phyloP scores from a whole-genome alignment of 305 asterid genomes.

The Fraxinus xanthoxyloides region DNA sequence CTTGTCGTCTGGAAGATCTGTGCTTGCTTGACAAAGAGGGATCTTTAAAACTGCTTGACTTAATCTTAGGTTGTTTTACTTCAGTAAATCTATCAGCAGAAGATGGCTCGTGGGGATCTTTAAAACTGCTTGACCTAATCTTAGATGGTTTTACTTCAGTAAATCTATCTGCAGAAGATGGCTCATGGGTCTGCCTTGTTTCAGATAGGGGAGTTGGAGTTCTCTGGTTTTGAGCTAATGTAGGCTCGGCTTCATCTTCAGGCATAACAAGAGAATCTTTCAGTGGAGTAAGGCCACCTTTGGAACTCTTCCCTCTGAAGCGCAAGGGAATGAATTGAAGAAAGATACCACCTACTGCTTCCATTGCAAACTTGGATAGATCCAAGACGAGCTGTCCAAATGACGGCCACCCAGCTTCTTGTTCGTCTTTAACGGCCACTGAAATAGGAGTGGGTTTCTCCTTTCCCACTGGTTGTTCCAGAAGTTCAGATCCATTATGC shows the following conservation, averaged over 20 bases:
- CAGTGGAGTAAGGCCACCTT: conserved; percentile 66
- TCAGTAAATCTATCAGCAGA: conserved; percentile 52
- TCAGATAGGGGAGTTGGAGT: conserved; percentile 58
- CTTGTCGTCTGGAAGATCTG: conserved; percentile 74
- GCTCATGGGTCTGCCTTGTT: conserved; percentile 49
- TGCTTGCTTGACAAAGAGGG: conserved; percentile 67
- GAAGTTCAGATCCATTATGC: conserved; percentile 29
- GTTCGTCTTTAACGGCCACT: conserved; percentile 51
- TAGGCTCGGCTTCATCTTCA: conserved; percentile 62
- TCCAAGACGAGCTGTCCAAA: conserved; percentile 76
- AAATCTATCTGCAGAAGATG: conserved; percentile 38
- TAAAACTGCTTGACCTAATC: conserved; percentile 47
- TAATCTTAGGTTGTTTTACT: conserved; percentile 52
- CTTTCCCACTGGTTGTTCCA: conserved; percentile 43
- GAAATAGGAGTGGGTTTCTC: conserved; percentile 41
- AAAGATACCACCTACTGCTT: conserved; percentile 49
- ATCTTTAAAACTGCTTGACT: conserved; percentile 61
- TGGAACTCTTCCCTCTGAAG: conserved; percentile 30
- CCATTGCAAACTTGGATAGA: conserved; percentile 59
- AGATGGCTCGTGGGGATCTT: conserved; percentile 49
- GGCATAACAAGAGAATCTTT: conserved; percentile 85
- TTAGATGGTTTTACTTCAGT: conserved; percentile 66
- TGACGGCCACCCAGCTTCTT: conserved; percentile 84
- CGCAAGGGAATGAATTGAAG: conserved; percentile 46
- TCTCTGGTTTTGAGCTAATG: conserved; percentile 57